Evolutionary conservation across 306 rosid genomes (phyloP).

Genomic region (Castanospermum australe): DNA sequence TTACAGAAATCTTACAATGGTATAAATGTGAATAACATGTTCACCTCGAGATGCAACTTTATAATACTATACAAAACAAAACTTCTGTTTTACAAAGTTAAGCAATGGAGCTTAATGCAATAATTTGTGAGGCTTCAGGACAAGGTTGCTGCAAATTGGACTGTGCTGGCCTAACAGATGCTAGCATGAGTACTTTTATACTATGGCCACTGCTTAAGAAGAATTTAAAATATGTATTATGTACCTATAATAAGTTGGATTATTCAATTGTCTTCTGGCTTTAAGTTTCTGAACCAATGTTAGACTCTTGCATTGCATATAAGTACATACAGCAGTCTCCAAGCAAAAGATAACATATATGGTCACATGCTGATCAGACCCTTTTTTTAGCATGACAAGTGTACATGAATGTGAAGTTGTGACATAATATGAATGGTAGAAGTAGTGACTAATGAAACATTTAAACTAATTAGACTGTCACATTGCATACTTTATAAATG

Average conservation of each 20-base stretch:
- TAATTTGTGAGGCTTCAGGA: background rate
- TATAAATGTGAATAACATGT: background rate
- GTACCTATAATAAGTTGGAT: background rate
- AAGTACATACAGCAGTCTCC: background rate
- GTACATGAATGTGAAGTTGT: conserved; percentile 7
- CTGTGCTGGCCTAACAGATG: background rate
- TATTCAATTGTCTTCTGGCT: conserved; percentile 17
- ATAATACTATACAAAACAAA: background rate
- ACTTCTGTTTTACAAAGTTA: background rate
- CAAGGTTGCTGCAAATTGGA: background rate
- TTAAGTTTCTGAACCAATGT: background rate
- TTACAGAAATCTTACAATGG: background rate
- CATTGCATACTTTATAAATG: background rate
- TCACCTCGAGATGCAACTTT: background rate
- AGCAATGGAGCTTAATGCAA: background rate
- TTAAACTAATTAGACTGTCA: background rate
- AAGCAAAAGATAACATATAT: background rate
- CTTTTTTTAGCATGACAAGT: conserved; percentile 8
- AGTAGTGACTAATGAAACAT: background rate
- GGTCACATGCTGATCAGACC: background rate
- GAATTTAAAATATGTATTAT: background rate
- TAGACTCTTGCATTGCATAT: background rate
- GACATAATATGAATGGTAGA: background rate
- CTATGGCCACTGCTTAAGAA: background rate
- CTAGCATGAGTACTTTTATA: background rate